These are phyloP conservation scores for Sordaria brevicollis DNA, from an alignment of 495 filamentous ascomycete genomes.

Conservation along the genomic window DNA sequence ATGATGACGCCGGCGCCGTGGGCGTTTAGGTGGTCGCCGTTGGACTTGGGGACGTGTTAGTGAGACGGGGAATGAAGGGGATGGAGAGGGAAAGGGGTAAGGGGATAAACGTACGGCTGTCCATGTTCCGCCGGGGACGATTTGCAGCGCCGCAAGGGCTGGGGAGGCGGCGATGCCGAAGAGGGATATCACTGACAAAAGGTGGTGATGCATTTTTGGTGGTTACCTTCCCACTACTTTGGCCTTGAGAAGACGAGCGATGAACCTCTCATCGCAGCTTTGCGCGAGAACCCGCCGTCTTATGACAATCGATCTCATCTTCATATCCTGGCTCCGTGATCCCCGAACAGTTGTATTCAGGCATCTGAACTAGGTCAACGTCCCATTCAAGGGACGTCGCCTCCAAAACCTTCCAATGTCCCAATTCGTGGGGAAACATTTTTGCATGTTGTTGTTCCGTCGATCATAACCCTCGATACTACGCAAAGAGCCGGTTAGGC, in stretches of 20 bases:
- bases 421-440: background rate
- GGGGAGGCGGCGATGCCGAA: background rate
- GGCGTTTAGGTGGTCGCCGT: conserved; percentile 52
- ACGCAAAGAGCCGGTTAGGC: background rate
- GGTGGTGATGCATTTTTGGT: background rate
- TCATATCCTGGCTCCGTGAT: background rate
- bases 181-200: background rate
- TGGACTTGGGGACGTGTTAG: conserved; percentile 18
- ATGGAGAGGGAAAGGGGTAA: background rate
- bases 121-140: conserved; percentile 42
- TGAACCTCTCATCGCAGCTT: background rate
- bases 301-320: background rate
- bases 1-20: conserved; percentile 46
- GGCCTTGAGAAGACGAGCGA: background rate
- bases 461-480: background rate
- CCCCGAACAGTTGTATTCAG: background rate
- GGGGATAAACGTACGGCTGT: conserved; percentile 24
- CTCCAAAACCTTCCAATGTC: background rate
- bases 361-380: background rate
- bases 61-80: background rate
- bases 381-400: background rate
- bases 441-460: background rate
- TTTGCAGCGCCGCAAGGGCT: conserved; percentile 15
- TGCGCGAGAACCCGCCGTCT: background rate
- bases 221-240: background rate